Evolutionary conservation across 371 early-diverging fungal genomes (phyloP).

Genomic region (Mucor saturninus): DNA sequence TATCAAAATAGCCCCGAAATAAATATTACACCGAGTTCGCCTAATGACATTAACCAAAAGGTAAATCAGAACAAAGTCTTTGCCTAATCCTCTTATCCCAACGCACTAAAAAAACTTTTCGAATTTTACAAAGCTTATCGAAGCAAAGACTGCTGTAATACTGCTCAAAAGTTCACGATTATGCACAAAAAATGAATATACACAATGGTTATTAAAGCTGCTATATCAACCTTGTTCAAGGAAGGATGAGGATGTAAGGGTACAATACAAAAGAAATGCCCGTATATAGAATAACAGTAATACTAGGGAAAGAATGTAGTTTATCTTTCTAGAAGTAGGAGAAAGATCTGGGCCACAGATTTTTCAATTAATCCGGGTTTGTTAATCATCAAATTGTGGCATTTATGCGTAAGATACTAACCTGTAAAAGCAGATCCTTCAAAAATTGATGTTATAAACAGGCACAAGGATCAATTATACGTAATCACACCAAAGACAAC

Average conservation of each 20-base stretch:
- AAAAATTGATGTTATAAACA: slow-evolving; percentile 6
- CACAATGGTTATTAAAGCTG: slow-evolving; percentile 50
- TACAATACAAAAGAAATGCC: background rate
- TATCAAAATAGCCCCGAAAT: slow-evolving; percentile 4
- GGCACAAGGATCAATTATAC: slow-evolving; percentile 34
- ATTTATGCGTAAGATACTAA: slow-evolving; percentile 6
- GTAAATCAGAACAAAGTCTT: background rate
- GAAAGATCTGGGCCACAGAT: slow-evolving; percentile 45
- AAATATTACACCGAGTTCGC: background rate
- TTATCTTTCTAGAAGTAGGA: slow-evolving; percentile 45
- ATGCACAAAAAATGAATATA: slow-evolving; percentile 51
- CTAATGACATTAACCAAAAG: slow-evolving; percentile 2
- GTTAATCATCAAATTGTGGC: background rate
- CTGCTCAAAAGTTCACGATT: slow-evolving; percentile 41
- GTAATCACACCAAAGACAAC: slow-evolving; percentile 70
- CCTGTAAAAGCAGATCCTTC: slow-evolving; percentile 7
- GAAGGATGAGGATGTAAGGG: slow-evolving; percentile 41
- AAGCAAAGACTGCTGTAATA: slow-evolving; percentile 50
- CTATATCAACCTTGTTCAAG: slow-evolving; percentile 45
- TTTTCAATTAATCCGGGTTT: slow-evolving; percentile 33
- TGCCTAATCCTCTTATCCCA: background rate
- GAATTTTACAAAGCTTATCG: slow-evolving; percentile 32
- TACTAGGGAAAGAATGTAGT: slow-evolving; percentile 37
- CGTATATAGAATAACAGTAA: background rate
- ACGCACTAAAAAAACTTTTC: slow-evolving; percentile 2